Evolutionary conservation across 768 basidiomycete species (phyloP).

Genomic region (Boletus patriciae): DNA sequence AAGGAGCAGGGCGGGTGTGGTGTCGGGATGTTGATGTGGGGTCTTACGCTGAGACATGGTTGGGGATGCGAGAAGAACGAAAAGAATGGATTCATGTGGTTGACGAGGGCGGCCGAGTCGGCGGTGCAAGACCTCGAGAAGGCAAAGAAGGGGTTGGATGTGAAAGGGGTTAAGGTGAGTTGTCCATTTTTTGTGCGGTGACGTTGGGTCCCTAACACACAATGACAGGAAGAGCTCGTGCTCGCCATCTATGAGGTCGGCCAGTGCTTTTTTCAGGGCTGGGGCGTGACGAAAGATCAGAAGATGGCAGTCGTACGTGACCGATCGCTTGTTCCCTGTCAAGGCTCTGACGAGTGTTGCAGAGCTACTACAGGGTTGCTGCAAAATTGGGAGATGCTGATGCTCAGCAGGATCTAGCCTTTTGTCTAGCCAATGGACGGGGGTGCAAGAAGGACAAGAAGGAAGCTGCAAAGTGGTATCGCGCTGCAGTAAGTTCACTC

Average conservation of each 20-base stretch:
- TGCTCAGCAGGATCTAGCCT: slow-evolving; percentile 83
- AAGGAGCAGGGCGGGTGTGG: slow-evolving; percentile 76
- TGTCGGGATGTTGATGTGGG: slow-evolving; percentile 93
- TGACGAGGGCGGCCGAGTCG: slow-evolving; percentile 76
- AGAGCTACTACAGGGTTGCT: slow-evolving; percentile 85
- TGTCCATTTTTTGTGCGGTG: background rate
- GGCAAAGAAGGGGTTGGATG: slow-evolving; percentile 54
- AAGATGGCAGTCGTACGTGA: slow-evolving; percentile 81
- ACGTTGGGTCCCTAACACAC: background rate
- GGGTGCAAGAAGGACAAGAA: slow-evolving; percentile 89
- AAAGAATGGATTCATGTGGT: slow-evolving; percentile 76
- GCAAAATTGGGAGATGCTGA: slow-evolving; percentile 84
- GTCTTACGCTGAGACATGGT: slow-evolving; percentile 78
- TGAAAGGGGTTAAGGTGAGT: slow-evolving; percentile 53
- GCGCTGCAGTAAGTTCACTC: slow-evolving; percentile 62
- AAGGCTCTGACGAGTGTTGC: slow-evolving; percentile 1
- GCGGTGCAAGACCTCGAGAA: slow-evolving; percentile 76
- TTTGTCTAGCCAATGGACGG: slow-evolving; percentile 82
- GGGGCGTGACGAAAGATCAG: slow-evolving; percentile 85
- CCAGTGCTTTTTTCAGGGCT: slow-evolving; percentile 90
- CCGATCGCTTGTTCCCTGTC: background rate
- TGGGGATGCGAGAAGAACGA: slow-evolving; percentile 88
- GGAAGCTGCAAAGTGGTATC: slow-evolving; percentile 87
- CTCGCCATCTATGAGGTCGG: slow-evolving; percentile 91
- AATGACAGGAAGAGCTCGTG: slow-evolving; percentile 68